Evolutionary conservation across 441 rosid species (phyloP), one percentile per base, ranked within the genome.

Genomic region (Daphne laureola): DNA sequence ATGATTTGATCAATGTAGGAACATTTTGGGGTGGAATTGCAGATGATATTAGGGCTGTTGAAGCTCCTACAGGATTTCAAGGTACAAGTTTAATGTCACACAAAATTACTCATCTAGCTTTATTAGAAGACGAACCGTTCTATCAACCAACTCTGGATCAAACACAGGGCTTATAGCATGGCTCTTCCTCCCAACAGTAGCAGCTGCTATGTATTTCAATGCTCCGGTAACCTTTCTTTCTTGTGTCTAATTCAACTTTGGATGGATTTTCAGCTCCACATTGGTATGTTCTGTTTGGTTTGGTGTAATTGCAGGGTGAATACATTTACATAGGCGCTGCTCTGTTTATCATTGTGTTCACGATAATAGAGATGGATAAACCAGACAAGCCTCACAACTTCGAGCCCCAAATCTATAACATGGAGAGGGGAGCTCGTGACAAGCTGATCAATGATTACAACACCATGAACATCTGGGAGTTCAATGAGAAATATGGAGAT

Each of bases 371-470:
- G 83, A 76, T 87, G 88, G 85, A 81, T 61, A 91, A 91, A 59
- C 98, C 96, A 1, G 98, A 83, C 64, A 25, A 83, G 71, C 90
- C 95, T 46, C 93, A 83, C 67, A 81, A 91, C 74, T 91, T 91
- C 23, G 98, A 91, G 64, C 98, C 98, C 14, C 90, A 87, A 69
- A 90, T 90, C 48, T 87, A 85, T 75, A 78, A 73, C 50, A 72
- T 85, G 85, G 95, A 85, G 65, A 81, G 88, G 57, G 95, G 87
- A 63, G 95, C 87, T 58, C 95, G 98, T 4, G 96, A 87, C 63
- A 87, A 87, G 78, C 68, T 90, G 40, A 85, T 91, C 46, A 73
- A 63, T 15, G 95, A 87, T 65, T 87, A 91, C 67, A 91, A 91
- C 25, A 59, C 81, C 23, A 91, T 91, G 96, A 78, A 71, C 66